phyloP scores from a whole-genome alignment of 2,329 filamentous ascomycete species.

The Dactylella cylindrospora region DNA sequence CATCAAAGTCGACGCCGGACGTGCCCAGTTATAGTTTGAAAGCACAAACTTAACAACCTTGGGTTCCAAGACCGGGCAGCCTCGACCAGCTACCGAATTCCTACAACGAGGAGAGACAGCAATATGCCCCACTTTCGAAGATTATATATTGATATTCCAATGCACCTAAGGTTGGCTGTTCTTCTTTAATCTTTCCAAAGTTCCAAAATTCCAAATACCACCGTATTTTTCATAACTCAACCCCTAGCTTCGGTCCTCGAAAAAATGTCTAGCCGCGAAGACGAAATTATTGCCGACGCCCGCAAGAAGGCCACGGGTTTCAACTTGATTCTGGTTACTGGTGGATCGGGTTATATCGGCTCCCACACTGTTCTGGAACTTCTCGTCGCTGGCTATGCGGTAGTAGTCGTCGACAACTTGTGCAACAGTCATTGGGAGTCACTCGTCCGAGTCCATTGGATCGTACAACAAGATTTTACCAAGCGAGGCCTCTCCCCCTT shows the following conservation, averaged over 20 bases:
- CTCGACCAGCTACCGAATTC: background rate
- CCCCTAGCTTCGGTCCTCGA: too few relatives aligned
- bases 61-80: constrained; percentile 18
- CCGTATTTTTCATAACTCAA: too few relatives aligned
- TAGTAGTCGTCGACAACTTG: constrained; percentile 57
- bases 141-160: too few relatives aligned
- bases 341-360: constrained; percentile 61
- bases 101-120: too few relatives aligned
- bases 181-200: too few relatives aligned
- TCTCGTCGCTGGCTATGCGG: constrained; percentile 59
- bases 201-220: too few relatives aligned
- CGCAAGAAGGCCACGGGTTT: constrained; percentile 20
- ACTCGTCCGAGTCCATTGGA: constrained; percentile 45
- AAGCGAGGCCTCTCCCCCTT: constrained; percentile 30
- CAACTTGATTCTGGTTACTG: constrained; percentile 56
- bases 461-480: constrained; percentile 44
- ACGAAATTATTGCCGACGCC: constrained; percentile 24
- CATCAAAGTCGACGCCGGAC: too few relatives aligned
- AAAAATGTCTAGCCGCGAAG: constrained; percentile 32
- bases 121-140: too few relatives aligned
- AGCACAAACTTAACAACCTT: constrained; percentile 1
- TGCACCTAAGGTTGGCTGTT: too few relatives aligned
- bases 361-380: constrained; percentile 61
- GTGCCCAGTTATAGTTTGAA: constrained; percentile 16
- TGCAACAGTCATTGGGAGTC: constrained; percentile 53